Conservation (phyloP, 2,329 filamentous ascomycete species). For the Arthrobotrys iridis region DNA sequence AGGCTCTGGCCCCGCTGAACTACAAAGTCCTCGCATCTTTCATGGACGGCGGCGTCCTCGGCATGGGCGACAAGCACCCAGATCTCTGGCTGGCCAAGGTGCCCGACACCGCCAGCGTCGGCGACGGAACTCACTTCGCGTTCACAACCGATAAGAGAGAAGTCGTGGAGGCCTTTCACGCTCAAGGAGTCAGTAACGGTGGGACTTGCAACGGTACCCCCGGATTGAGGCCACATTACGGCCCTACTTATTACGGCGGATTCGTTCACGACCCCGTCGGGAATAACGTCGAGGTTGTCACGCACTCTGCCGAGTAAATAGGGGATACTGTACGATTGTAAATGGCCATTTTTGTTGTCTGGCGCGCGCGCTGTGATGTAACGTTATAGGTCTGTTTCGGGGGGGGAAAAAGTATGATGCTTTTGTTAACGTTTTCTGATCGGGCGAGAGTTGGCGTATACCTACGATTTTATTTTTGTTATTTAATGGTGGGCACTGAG, state of each 20-base stretch:
- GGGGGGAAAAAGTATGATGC: neutral
- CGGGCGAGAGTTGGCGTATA: neutral
- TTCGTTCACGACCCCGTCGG: conserved; percentile 40
- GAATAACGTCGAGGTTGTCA: conserved; percentile 46
- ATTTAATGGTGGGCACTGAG: conserved; percentile 26
- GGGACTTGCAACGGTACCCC: conserved; percentile 33
- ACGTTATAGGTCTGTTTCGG: neutral
- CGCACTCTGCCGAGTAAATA: conserved; percentile 10
- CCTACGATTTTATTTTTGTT: conserved; percentile 6
- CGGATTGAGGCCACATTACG: conserved; percentile 24
- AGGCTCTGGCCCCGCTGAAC: conserved; percentile 14
- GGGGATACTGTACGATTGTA: neutral
- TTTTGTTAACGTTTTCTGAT: neutral
- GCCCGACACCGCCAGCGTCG: neutral
- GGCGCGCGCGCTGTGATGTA: no score
- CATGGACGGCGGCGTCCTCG: conserved; percentile 29
- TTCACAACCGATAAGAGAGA: conserved; percentile 7
- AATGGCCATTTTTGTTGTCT: neutral
- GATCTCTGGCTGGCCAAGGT: conserved; percentile 40
- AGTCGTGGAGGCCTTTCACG: conserved; percentile 33
- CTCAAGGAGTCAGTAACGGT: neutral
- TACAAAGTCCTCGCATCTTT: conserved; percentile 33
- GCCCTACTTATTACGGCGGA: conserved; percentile 24
- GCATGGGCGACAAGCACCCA: conserved; percentile 21
- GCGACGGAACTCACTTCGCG: conserved; percentile 34